Evolutionary conservation across 1,284 basidiomycete genomes (phyloP).

Genomic region (Pholiota adiposa): DNA sequence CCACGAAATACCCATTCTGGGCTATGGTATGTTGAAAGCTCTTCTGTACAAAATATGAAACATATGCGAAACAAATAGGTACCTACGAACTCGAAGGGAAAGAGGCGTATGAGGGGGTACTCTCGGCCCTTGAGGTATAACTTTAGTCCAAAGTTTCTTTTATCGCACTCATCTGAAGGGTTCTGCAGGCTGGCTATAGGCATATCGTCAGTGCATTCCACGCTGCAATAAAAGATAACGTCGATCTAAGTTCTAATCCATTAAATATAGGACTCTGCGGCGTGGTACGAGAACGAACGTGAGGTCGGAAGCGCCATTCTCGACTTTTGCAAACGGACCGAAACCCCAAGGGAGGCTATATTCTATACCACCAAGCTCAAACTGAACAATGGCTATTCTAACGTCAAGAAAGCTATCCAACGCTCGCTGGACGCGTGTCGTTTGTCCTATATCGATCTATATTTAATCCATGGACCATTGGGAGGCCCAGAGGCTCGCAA

Average conservation of each 20-base stretch:
- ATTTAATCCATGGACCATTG: slow-evolving; percentile 71
- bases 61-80: slow-evolving; percentile 35
- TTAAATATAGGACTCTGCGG: slow-evolving; percentile 53
- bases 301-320: slow-evolving; percentile 64
- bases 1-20: slow-evolving; percentile 63
- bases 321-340: slow-evolving; percentile 53
- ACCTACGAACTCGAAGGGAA: slow-evolving; percentile 70
- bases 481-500: slow-evolving; percentile 53
- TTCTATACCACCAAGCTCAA: slow-evolving; percentile 76
- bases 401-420: slow-evolving; percentile 53
- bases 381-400: slow-evolving; percentile 56
- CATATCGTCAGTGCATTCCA: slow-evolving; percentile 56
- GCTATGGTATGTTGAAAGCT: slow-evolving; percentile 52
- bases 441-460: slow-evolving; percentile 68
- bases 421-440: slow-evolving; percentile 57
- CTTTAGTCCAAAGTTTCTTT: slow-evolving; percentile 5
- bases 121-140: slow-evolving; percentile 62
- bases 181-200: slow-evolving; percentile 60
- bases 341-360: slow-evolving; percentile 56
- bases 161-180: slow-evolving; percentile 19
- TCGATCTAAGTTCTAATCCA: slow-evolving; percentile 20
- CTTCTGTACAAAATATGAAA: slow-evolving; percentile 6
- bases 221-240: slow-evolving; percentile 21
- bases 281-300: slow-evolving; percentile 74
- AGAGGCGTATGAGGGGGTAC: slow-evolving; percentile 60